Percentiles rank a stretch among this genome's conserved stretches.
These are phyloP conservation scores for Apiospora aurea DNA, from an alignment of 2,329 filamentous ascomycete genomes.

Conservation along the genomic window DNA sequence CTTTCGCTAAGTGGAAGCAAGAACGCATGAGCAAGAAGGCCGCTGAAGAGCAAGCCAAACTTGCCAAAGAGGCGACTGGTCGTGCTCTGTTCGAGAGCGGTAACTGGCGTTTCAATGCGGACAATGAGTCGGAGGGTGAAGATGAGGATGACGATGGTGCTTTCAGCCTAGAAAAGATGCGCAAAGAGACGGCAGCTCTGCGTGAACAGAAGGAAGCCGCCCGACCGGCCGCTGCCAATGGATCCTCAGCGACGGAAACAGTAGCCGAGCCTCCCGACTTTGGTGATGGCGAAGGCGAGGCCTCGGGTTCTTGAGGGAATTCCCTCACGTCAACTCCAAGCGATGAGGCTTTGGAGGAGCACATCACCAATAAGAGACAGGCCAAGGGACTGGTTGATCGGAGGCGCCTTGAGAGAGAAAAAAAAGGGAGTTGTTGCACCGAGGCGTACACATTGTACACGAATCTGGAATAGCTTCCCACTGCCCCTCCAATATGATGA, in stretches of 20 bases:
- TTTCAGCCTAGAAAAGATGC: conserved; percentile 85
- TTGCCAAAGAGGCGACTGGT: conserved; percentile 94
- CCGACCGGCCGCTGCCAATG: conserved; percentile 51
- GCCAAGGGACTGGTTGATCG: conserved; percentile 23
- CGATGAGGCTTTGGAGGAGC: conserved; percentile 20
- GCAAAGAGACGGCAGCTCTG: conserved; percentile 83
- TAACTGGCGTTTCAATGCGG: conserved; percentile 79
- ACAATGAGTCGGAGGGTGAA: conserved; percentile 67
- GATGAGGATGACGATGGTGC: conserved; percentile 65
- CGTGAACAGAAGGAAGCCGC: conserved; percentile 82
- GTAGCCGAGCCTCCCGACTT: conserved; percentile 32
- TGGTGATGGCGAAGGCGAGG: conserved; percentile 26
- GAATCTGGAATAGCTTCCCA: conserved; percentile 26
- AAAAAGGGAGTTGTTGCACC: conserved; percentile 11
- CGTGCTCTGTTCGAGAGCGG: conserved; percentile 96
- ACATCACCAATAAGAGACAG: conserved; percentile 24
- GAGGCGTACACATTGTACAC: conserved; percentile 7
- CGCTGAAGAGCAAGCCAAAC: conserved; percentile 87
- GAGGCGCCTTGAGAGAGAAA: conserved; percentile 22
- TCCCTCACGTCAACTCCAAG: conserved; percentile 3
- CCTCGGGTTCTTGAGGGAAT: conserved; percentile 32
- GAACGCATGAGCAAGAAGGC: conserved; percentile 94
- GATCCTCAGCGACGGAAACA: conserved; percentile 48
- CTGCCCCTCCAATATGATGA: conserved; percentile 27
- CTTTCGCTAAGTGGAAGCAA: conserved; percentile 97